Evolutionary conservation across 2,329 filamentous ascomycete species (phyloP).

Genomic region (Ophiocordyceps polyrhachis-furcata): DNA sequence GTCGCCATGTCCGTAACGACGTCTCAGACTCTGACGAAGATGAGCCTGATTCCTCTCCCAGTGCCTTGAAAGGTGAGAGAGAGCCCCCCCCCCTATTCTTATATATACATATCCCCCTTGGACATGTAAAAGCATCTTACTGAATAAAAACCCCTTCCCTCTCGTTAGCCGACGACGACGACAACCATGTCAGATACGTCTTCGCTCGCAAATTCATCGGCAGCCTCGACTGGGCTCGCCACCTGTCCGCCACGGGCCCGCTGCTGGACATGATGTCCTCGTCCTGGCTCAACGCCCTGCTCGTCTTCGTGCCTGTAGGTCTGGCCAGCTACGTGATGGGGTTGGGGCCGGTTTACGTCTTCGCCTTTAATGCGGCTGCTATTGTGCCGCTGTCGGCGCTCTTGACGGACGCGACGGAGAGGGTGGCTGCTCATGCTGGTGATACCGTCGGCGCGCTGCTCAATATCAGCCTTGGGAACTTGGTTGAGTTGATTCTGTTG

Average conservation of each 20-base stretch:
- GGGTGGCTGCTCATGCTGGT: slow-evolving; percentile 34
- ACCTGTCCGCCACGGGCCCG: not conserved
- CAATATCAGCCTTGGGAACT: slow-evolving; percentile 44
- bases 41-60: not conserved
- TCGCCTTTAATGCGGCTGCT: slow-evolving; percentile 41
- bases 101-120: too few species aligned
- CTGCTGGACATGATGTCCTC: slow-evolving; percentile 12
- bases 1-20: not conserved
- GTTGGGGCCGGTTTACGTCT: slow-evolving; percentile 23
- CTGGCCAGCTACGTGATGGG: slow-evolving; percentile 30
- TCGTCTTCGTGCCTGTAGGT: slow-evolving; percentile 54
- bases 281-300: slow-evolving; percentile 42
- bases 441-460: slow-evolving; percentile 40
- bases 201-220: not conserved
- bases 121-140: too few species aligned
- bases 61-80: not conserved
- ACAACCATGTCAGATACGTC: not conserved
- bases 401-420: slow-evolving; percentile 40
- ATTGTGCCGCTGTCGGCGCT: slow-evolving; percentile 40
- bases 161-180: too few species aligned
- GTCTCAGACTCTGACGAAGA: not conserved
- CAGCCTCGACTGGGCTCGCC: too few species aligned
- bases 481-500: slow-evolving; percentile 44
- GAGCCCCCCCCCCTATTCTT: too few species aligned
- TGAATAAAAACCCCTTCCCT: too few species aligned